These are phyloP conservation scores for Pseudogymnoascus sp. DNA, from an alignment of 2,329 filamentous ascomycete species.

Conservation along the genomic window DNA sequence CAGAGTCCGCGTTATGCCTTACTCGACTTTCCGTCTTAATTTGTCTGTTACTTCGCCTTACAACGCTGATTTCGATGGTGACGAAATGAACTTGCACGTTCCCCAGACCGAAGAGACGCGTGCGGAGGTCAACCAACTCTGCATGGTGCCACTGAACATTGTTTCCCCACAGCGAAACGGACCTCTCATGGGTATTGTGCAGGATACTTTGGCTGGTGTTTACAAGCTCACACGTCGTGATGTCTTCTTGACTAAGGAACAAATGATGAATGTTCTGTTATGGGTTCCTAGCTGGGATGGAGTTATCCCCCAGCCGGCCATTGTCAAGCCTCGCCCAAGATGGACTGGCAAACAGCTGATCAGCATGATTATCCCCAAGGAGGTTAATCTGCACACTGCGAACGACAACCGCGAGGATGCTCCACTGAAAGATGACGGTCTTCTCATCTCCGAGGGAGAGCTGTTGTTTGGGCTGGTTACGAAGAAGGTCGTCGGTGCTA, in stretches of 20 bases:
- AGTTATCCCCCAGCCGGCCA: conserved; percentile 84
- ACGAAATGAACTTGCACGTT: conserved; percentile 99
- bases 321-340: conserved; percentile 80
- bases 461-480: conserved; percentile 83
- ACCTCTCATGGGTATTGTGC: conserved; percentile 98
- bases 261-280: conserved; percentile 93
- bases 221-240: conserved; percentile 96
- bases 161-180: conserved; percentile 96
- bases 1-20: conserved; percentile 94
- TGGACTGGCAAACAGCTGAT: conserved; percentile 99
- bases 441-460: conserved; percentile 79
- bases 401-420: conserved; percentile 51
- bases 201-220: conserved; percentile 90
- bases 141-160: conserved; percentile 96
- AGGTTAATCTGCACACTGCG: conserved; percentile 67
- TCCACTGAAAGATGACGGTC: conserved; percentile 65
- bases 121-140: conserved; percentile 87
- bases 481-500: conserved; percentile 91
- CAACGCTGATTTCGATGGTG: conserved; percentile 99
- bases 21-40: conserved; percentile 96
- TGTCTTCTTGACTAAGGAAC: conserved; percentile 78
- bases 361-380: conserved; percentile 81
- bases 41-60: conserved; percentile 96
- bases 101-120: conserved; percentile 95
- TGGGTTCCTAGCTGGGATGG: conserved; percentile 99